Evolutionary conservation across 148 eudicot species (phyloP).

Genomic region (Arbutus unedo): DNA sequence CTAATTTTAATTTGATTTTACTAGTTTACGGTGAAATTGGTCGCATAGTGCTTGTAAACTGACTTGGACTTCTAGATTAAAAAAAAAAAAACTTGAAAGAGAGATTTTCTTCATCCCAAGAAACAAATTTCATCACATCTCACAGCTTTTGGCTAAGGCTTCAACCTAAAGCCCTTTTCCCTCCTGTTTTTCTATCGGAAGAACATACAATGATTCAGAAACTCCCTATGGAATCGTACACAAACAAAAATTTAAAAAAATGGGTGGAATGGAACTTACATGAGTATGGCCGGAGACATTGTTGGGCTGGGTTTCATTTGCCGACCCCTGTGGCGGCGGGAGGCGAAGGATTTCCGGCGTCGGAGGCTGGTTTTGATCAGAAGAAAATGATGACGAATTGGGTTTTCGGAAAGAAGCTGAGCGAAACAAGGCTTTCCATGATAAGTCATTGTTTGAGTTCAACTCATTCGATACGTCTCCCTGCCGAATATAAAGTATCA

Average conservation of each 20-base stretch:
- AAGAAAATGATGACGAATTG: not conserved
- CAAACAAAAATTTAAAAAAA: not conserved
- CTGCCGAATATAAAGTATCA: slow-evolving; percentile 6
- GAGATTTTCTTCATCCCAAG: not conserved
- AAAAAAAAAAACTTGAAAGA: not conserved
- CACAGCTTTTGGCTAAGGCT: not conserved
- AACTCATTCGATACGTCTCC: not conserved
- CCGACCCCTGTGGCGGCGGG: not conserved
- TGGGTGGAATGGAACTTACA: not conserved
- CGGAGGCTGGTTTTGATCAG: not conserved
- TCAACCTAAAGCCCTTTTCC: too few relatives aligned
- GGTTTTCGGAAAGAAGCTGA: slow-evolving; percentile 32
- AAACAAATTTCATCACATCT: not conserved
- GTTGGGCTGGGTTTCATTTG: not conserved
- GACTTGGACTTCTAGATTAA: too few relatives aligned
- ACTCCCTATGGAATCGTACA: too few relatives aligned
- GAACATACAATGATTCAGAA: not conserved
- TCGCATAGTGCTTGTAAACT: too few relatives aligned
- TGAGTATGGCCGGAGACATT: not conserved
- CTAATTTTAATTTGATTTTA: too few relatives aligned
- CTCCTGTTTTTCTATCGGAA: not conserved
- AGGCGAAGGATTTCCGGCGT: not conserved
- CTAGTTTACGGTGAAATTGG: too few relatives aligned
- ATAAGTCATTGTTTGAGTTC: slow-evolving; percentile 6
- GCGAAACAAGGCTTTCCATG: slow-evolving; percentile 33